Evolutionary conservation across 768 basidiomycete species (phyloP), one percentile per base, ranked within the genome.

Genomic region (Lyophyllum atratum): DNA sequence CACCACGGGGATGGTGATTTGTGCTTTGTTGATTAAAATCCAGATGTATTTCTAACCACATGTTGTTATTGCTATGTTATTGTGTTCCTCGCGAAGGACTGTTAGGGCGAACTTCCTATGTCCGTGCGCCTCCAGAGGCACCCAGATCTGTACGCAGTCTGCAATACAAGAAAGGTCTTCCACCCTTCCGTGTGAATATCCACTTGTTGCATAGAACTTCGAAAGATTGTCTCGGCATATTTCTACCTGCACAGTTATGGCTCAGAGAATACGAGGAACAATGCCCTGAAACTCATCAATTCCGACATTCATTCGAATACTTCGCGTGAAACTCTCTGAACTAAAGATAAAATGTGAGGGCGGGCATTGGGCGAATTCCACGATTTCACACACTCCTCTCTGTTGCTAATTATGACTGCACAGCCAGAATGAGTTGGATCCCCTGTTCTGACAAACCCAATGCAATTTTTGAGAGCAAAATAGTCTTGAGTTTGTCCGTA

Each of bases 371-470:
- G 49, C 17, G 39, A 1, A 4, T 42, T 55, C 39, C n/a, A 25
- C 12, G 37, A 39, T 14, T 33, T 40, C 17, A 63, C 72, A 64
- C 50, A 77, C 77, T 67, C 70, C 47, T 77, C 75, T 58, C 73
- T 75, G 65, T 91, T 92, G 68, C 87, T 89, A 12, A 92, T 66
- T 17, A 92, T 69, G 1, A 93, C 90, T 1, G 75, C 89, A 59
- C 91, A 93, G 12, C 89, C 90, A 11, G 69, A 61, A 64, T 79
- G 81, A 40, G 68, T 62, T 10, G 67, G 58, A 68, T 86, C 75
- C 12, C 92, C 92, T 68, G 74, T 72, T 42, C 92, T 82, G 54
- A 89, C 84, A 62, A 90, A 93, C 19, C 89, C 92, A 64, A 93
- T 85, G 65, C 84, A 92, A 60, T 89, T 85, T 24, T 65, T 77